Base-by-base conservation (phyloP, 2,329 filamentous ascomycete genomes). In the Paecilomyces niveus region DNA sequence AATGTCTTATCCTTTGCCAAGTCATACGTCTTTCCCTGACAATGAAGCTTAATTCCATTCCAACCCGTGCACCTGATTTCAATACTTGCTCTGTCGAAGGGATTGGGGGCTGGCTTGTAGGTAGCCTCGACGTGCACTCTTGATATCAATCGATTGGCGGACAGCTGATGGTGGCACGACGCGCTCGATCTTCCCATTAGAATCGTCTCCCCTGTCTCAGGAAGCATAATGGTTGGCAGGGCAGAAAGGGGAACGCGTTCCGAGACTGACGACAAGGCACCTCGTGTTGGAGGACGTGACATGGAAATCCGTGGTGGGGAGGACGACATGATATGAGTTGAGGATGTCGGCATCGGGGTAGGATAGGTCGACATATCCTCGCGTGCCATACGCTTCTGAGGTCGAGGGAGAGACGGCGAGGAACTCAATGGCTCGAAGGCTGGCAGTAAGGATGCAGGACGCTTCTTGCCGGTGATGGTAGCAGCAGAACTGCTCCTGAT, bases 31-130 rank as follows among this genome's bases (percentile, higher is more conserved):
- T 88, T 86, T 58, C 91, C 91, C 75, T 93, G 89, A 78, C 91
- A 97, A 76, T 96, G 92, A 65, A 99, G 78, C 78, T 91, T 96
- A 64, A 94, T 81, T 15, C 94, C 94, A 73, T 99, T 99, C 93
- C 93, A 97, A 22, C 94, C 94, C 68, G 89, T 85, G 80, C 94
- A 99, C 68, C 90, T 83, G 67, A 99, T 89, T 74, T 96, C 90
- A 53, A 99, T 85, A 73, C 86, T 88, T 72, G 89, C 90, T 62
- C 85, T 82, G 65, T 90, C 86, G 67, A 90, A 82, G 4, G 83
- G 83, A 57, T 84, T 81, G 21, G 82, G 77, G 11, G 90, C 85
- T 22, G 88, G 82, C 62, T 93, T 84, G 73, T 92, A 99, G 56
- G 87, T 85, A 62, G 92, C 92, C 76, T 90, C 89, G 74, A 97